Evolutionary conservation across 176 grass and related monocot species (phyloP).

Genomic region (Rhynchospora tenuis): DNA sequence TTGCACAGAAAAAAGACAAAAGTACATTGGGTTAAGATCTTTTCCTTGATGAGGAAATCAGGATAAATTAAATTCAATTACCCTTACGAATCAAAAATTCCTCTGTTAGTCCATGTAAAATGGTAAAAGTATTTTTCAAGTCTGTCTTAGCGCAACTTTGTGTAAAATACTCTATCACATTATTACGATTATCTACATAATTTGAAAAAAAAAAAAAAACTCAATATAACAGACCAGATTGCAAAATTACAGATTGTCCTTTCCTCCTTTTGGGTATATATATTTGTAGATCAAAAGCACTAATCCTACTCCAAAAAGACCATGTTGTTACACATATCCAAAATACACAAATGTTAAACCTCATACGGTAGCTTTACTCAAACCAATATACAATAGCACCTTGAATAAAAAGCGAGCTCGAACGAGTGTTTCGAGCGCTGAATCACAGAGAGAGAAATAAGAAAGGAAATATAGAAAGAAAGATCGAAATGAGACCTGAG

Average conservation of each 20-base stretch:
- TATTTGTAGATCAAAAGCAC: too few species aligned
- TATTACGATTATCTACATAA: background rate
- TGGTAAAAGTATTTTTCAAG: background rate
- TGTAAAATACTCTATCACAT: background rate
- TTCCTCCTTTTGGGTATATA: background rate
- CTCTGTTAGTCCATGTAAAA: too few species aligned
- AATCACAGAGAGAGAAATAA: background rate
- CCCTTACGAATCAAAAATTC: too few species aligned
- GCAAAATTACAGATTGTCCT: background rate
- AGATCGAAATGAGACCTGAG: slow-evolving; percentile 28
- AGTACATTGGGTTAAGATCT: too few species aligned
- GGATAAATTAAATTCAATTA: too few species aligned
- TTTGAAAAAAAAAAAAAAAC: background rate
- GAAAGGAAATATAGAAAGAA: background rate
- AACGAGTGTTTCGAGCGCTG: background rate
- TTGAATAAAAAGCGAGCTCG: background rate
- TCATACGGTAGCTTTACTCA: too few species aligned
- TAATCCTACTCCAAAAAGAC: background rate
- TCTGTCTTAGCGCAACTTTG: background rate
- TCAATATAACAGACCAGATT: background rate
- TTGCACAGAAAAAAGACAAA: too few species aligned
- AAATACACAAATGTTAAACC: background rate
- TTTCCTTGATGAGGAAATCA: too few species aligned
- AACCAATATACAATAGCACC: background rate
- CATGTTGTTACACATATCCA: background rate